Evolutionary conservation across 169 alveolate species (phyloP).

Genomic region (Plasmodium adleri): DNA sequence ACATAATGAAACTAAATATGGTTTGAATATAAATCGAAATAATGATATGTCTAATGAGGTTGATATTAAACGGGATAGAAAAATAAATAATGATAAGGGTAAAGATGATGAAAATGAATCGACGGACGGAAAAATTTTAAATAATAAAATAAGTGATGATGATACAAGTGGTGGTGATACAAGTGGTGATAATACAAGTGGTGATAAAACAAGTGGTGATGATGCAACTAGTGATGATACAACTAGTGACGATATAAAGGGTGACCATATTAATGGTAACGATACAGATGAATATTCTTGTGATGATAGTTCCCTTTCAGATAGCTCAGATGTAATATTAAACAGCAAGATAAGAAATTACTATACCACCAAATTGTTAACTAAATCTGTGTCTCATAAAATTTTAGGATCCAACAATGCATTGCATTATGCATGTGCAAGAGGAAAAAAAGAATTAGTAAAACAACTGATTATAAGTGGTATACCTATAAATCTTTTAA

Average conservation of each 20-base stretch:
- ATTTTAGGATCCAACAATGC: slow-evolving; percentile 87
- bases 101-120: no score
- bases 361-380: slow-evolving; percentile 56
- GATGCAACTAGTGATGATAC: neutral
- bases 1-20: neutral
- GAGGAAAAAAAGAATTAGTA: slow-evolving; percentile 87
- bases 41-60: no score
- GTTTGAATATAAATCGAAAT: no score
- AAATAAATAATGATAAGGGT: no score
- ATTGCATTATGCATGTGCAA: slow-evolving; percentile 90
- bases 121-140: no score
- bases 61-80: no score
- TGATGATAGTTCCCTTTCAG: slow-evolving; percentile 14
- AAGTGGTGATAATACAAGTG: neutral
- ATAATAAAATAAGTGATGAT: neutral
- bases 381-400: slow-evolving; percentile 84
- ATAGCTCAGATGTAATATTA: slow-evolving; percentile 11
- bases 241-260: neutral
- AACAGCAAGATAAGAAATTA: slow-evolving; percentile 45
- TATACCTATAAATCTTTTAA: slow-evolving; percentile 80
- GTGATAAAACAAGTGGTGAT: neutral
- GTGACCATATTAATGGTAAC: neutral
- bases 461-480: slow-evolving; percentile 88
- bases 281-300: slow-evolving; percentile 68
- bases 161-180: neutral